Base-by-base conservation (phyloP, 2,329 filamentous ascomycete genomes). In the Trichoderma sp. region DNA sequence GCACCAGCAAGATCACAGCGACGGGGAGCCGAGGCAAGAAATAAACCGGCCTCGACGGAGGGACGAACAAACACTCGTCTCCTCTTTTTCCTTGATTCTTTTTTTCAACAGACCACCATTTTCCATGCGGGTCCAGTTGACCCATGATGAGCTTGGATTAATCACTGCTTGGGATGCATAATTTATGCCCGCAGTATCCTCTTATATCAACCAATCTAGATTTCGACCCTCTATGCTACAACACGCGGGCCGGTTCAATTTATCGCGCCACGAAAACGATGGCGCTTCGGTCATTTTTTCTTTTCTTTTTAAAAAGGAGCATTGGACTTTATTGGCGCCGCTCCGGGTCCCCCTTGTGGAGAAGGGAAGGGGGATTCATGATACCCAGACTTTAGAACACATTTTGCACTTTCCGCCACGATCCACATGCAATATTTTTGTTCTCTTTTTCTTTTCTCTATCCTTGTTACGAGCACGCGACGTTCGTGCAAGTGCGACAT, bases 1-100 rank as follows among this genome's bases (percentile, higher is more conserved):
- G 93, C 76, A 92, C 90, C n/a, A 91, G 88, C 80, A 92, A 92
- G 79, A 92, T 92, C 76, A 92, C 90, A 1, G 86, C 90, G 2
- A 84, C 87, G 1, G 82, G 83, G 68, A 83, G 81, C 73, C 84
- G 86, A 36, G 82, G 81, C 69, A 87, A 88, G 77, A 90, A 89
- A 79, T 90, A 78, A 85, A 36, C 17, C n/a, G 43, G 13, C 55
- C 20, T 53, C 23, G 23, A 59, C n/a, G 0, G 23, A 13, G 39
- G 34, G n/a, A 23, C 55, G n/a, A n/a, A 47, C 20, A 12, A 20
- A 34, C 9, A 58, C 32, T 30, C 23, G n/a, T 50, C 47, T 47
- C 11, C 11, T 57, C n/a, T 17, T 30, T 26, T 3, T 13, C 23
- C n/a, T 43, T 39, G 7, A 8, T n/a, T n/a, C 3, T 17, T 34